Percentiles rank a stretch among this genome's conserved stretches.
These are phyloP conservation scores for Pisolithus albus DNA, from an alignment of 768 basidiomycete genomes.

Conservation along the genomic window DNA sequence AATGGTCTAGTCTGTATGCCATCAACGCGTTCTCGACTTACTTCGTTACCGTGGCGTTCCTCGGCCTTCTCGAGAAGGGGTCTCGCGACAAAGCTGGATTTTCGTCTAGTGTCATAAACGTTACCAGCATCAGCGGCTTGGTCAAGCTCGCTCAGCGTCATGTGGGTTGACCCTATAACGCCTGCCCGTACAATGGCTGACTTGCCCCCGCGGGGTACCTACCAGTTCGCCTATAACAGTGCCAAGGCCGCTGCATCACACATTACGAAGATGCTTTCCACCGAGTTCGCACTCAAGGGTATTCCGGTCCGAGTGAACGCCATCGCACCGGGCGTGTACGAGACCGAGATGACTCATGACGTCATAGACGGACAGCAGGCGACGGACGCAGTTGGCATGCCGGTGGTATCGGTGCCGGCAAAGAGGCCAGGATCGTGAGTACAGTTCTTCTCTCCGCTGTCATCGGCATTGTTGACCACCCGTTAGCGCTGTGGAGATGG, in stretches of 20 bases:
- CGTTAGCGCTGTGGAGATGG: slow-evolving; percentile 62
- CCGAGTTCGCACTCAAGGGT: slow-evolving; percentile 64
- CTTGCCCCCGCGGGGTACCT: neutral
- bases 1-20: slow-evolving; percentile 55
- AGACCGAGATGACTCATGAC: slow-evolving; percentile 67
- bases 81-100: slow-evolving; percentile 51
- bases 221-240: slow-evolving; percentile 75
- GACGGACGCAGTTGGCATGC: slow-evolving; percentile 51
- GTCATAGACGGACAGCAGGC: slow-evolving; percentile 39
- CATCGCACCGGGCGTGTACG: slow-evolving; percentile 70
- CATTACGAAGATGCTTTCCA: slow-evolving; percentile 69
- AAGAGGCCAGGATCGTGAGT: slow-evolving; percentile 61
- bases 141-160: slow-evolving; percentile 69
- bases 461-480: neutral
- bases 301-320: slow-evolving; percentile 68
- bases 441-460: neutral
- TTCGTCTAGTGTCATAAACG: slow-evolving; percentile 66
- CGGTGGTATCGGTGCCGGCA: slow-evolving; percentile 55
- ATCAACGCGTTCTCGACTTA: slow-evolving; percentile 74
- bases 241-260: slow-evolving; percentile 73
- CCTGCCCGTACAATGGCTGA: neutral
- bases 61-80: slow-evolving; percentile 69
- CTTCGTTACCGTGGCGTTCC: slow-evolving; percentile 70
- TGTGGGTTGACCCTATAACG: slow-evolving; percentile 45
- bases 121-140: slow-evolving; percentile 70